A percentile compares a stretch with the other conserved stretches of the same genome.
Evolutionary conservation across 1,284 basidiomycete genomes (phyloP).

Genomic region (Cutaneotrichosporon mucoides): DNA sequence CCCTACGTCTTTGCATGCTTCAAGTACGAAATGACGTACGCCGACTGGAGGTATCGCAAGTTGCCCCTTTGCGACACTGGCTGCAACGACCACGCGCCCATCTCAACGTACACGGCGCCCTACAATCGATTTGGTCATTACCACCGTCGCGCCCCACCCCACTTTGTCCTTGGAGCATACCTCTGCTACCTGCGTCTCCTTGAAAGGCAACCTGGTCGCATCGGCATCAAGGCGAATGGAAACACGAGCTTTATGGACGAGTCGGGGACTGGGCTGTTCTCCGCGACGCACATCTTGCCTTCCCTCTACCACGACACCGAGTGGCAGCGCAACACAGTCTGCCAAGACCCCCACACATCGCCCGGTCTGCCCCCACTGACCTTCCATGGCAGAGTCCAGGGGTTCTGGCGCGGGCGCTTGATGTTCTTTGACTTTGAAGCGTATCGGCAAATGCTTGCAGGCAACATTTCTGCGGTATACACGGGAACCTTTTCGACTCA

Average conservation of each 20-base stretch:
- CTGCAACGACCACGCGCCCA: conserved; percentile 23
- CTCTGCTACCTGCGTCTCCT: conserved; percentile 38
- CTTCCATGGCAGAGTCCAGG: conserved; percentile 49
- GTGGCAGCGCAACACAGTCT: conserved; percentile 48
- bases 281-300: conserved; percentile 30
- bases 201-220: conserved; percentile 36
- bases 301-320: conserved; percentile 48
- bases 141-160: conserved; percentile 39
- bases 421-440: conserved; percentile 55
- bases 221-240: conserved; percentile 25
- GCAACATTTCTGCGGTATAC: conserved; percentile 49
- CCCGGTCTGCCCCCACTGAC: conserved; percentile 49
- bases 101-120: conserved; percentile 27
- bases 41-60: conserved; percentile 49
- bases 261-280: conserved; percentile 22
- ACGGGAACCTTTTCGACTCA: conserved; percentile 46
- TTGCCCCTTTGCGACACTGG: conserved; percentile 40
- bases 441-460: conserved; percentile 53
- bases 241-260: conserved; percentile 24
- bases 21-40: conserved; percentile 51
- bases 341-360: conserved; percentile 49
- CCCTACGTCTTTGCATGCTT: conserved; percentile 55
- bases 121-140: conserved; percentile 43
- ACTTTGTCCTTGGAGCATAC: conserved; percentile 34
- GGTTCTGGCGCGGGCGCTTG: conserved; percentile 54